Conservation (phyloP, 2,329 filamentous ascomycete genomes). For the Colletotrichum liaoningense region DNA sequence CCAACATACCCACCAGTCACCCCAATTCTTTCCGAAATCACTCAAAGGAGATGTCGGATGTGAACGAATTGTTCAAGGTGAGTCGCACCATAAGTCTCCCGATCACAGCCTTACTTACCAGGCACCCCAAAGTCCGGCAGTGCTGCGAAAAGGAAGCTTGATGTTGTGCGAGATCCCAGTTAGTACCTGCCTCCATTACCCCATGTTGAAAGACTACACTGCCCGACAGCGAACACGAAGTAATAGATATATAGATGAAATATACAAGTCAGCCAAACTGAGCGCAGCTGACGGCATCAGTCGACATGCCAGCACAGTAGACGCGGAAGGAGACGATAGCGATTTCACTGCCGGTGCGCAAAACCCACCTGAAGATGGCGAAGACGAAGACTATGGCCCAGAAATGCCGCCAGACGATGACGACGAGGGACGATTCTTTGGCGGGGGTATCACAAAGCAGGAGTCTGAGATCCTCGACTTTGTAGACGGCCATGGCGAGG, state of each 20-base stretch:
- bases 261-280: constrained; percentile 73
- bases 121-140: constrained; percentile 53
- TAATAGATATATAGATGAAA: constrained; percentile 57
- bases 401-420: constrained; percentile 73
- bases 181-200: constrained; percentile 41
- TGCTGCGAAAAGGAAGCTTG: constrained; percentile 72
- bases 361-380: constrained; percentile 58
- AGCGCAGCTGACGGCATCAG: constrained; percentile 55
- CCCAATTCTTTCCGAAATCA: neutral
- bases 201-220: neutral
- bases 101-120: constrained; percentile 32
- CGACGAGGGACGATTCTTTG: constrained; percentile 95
- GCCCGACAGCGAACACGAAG: neutral
- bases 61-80: constrained; percentile 71
- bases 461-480: constrained; percentile 90
- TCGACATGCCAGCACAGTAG: constrained; percentile 58
- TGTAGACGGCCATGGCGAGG: constrained; percentile 68
- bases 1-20: neutral
- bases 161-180: constrained; percentile 73
- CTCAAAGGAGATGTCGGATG: constrained; percentile 59
- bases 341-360: constrained; percentile 63
- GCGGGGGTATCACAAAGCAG: constrained; percentile 84
- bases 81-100: constrained; percentile 28
- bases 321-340: constrained; percentile 53
- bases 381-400: constrained; percentile 51